Evolutionary conservation across 768 basidiomycete genomes (phyloP), one percentile per base, ranked within the genome.

Genomic region (Daedaleopsis sinensis): DNA sequence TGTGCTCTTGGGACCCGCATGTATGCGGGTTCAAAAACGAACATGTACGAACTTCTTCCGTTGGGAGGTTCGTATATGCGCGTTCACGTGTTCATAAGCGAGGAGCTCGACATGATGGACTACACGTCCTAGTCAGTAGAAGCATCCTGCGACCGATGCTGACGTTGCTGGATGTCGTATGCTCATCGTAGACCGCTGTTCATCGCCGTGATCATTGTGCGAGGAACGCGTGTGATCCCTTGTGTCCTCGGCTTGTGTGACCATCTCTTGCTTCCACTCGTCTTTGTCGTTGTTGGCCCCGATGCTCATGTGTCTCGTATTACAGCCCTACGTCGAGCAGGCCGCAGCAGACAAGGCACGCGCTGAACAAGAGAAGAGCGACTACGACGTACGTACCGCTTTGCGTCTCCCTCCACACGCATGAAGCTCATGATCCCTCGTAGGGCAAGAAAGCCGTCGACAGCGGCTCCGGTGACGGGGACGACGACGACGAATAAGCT

Each of bases 291-390:
- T 42, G 36, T 55, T 24, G 55, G 15, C 48, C 70, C 2, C 65
- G 23, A 24, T 7, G 15, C 49, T 58, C 24, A 58, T 23, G 7
- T 46, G 32, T 52, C 19, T 21, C 48, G 35, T 54, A 19, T 23
- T 27, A 35, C 63, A 96, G 94, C 94, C 94, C 16, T 98, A 96
- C 79, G 68, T 90, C 61, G 91, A 94, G 57, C 85, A 90, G 74
- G 96, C 96, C 50, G 85, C 88, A 43, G 82, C 83, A 57, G 96
- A 98, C 78, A 98, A 97, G 82, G 73, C 79, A 61, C 85, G 96
- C 55, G 93, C 93, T 35, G 94, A 94, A 68, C 82, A 87, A 58
- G 93, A 94, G 74, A 93, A 92, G 74, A 75, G 76, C 51, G 75
- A 73, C 5, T 68, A 80, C 69, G 72, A 80, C 48, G 81, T 82